These are phyloP conservation scores for Solanum etuberosum DNA, from an alignment of 257 asterid species.

Conservation along the genomic window DNA sequence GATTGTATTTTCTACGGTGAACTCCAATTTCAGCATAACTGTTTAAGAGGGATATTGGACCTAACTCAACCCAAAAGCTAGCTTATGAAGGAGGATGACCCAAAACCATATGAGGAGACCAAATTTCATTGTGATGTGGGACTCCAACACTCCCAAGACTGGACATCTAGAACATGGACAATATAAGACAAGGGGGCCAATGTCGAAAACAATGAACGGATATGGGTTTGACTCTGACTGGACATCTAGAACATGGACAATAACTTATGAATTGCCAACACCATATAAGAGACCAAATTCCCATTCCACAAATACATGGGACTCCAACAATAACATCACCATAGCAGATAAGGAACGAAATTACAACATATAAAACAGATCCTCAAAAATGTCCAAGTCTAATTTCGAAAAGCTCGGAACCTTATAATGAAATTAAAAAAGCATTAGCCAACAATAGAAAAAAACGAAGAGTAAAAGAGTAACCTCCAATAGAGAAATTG, in stretches of 20 bases:
- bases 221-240: too few relatives aligned
- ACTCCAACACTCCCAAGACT: background rate
- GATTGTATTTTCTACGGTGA: background rate
- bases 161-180: background rate
- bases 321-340: background rate
- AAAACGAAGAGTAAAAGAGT: background rate
- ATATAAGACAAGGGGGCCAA: background rate
- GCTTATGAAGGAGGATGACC: background rate
- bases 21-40: background rate
- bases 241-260: too few relatives aligned
- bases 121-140: background rate
- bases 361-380: background rate
- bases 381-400: background rate
- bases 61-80: background rate
- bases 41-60: background rate
- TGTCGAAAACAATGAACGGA: background rate
- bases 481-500: constrained; percentile 80
- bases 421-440: background rate
- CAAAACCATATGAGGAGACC: background rate
- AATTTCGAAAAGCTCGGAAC: background rate
- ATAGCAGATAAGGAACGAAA: background rate
- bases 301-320: background rate
- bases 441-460: background rate
- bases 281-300: background rate
- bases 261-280: background rate